Percentiles rank a stretch among this genome's conserved stretches.
These are phyloP conservation scores for Didymella exigua DNA, from an alignment of 2,329 filamentous ascomycete genomes.

Conservation along the genomic window DNA sequence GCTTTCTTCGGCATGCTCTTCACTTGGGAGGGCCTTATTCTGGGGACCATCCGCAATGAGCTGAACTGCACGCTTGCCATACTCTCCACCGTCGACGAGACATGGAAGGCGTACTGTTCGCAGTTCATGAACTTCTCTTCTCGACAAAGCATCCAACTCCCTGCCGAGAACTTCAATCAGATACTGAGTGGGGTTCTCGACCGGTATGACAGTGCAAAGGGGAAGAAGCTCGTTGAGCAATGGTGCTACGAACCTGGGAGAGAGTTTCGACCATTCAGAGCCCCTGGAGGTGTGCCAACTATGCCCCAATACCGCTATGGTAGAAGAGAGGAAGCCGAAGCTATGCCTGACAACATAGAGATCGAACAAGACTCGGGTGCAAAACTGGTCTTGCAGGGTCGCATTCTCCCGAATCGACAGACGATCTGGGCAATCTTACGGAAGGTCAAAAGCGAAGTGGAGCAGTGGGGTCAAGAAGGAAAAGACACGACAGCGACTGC, in stretches of 20 bases:
- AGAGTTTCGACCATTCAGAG: constrained; percentile 32
- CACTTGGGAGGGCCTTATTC: constrained; percentile 36
- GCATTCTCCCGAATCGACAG: constrained; percentile 39
- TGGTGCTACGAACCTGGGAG: constrained; percentile 49
- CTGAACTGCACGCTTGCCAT: constrained; percentile 41
- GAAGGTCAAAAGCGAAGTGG: constrained; percentile 42
- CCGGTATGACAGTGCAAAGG: constrained; percentile 55
- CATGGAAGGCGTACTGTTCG: constrained; percentile 39
- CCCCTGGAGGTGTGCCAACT: constrained; percentile 41
- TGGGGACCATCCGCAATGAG: constrained; percentile 33
- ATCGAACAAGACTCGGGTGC: constrained; percentile 36
- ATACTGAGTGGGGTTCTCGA: constrained; percentile 62
- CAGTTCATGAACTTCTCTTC: constrained; percentile 38
- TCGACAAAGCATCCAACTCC: constrained; percentile 34
- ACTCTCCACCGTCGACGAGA: constrained; percentile 34
- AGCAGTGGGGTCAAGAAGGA: constrained; percentile 21
- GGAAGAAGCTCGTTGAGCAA: constrained; percentile 54
- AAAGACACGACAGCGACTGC: constrained; percentile 19
- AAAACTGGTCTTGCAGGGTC: constrained; percentile 36
- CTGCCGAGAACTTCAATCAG: constrained; percentile 55
- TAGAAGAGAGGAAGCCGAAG: constrained; percentile 31
- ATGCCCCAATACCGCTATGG: constrained; percentile 38
- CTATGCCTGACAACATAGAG: constrained; percentile 38
- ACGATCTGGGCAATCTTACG: constrained; percentile 43
- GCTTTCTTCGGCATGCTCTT: constrained; percentile 40